Evolutionary conservation across 192 early-diverging fungal genomes (phyloP).

Genomic region (Nowakowskiella sp.): DNA sequence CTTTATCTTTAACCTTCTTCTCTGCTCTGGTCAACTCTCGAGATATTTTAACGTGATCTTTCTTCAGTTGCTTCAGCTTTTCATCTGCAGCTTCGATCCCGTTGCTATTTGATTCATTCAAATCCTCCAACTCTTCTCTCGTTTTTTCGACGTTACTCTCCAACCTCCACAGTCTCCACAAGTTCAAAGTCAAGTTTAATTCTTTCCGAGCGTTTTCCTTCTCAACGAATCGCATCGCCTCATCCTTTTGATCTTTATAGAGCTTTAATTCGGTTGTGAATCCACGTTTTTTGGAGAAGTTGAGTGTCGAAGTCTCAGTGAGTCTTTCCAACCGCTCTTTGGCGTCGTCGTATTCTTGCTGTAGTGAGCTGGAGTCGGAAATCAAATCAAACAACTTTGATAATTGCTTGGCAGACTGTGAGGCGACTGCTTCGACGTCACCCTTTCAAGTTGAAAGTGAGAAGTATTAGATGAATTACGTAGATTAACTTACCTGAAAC

Average conservation of each 20-base stretch:
- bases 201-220: slow-evolving; percentile 47
- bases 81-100: slow-evolving; percentile 35
- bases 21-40: slow-evolving; percentile 66
- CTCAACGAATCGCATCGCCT: slow-evolving; percentile 75
- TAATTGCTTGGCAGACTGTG: slow-evolving; percentile 90
- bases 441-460: slow-evolving; percentile 40
- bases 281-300: slow-evolving; percentile 84
- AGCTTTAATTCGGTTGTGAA: slow-evolving; percentile 88
- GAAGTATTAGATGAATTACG: background rate
- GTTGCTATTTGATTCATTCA: slow-evolving; percentile 37
- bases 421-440: slow-evolving; percentile 93
- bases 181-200: slow-evolving; percentile 57
- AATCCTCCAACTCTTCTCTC: slow-evolving; percentile 49
- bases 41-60: slow-evolving; percentile 64
- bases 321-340: slow-evolving; percentile 76
- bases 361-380: slow-evolving; percentile 85
- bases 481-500: slow-evolving; percentile 56
- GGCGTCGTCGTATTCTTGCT: slow-evolving; percentile 77
- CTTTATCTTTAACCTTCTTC: slow-evolving; percentile 61
- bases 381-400: slow-evolving; percentile 93
- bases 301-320: slow-evolving; percentile 78
- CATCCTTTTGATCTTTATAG: slow-evolving; percentile 83
- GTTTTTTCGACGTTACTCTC: slow-evolving; percentile 56
- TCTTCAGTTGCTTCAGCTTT: slow-evolving; percentile 53
- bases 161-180: slow-evolving; percentile 90